A percentile compares a stretch with the other conserved stretches of the same genome.
These are phyloP conservation scores for Amylocystis lapponica DNA, from an alignment of 768 basidiomycete species.

Conservation along the genomic window DNA sequence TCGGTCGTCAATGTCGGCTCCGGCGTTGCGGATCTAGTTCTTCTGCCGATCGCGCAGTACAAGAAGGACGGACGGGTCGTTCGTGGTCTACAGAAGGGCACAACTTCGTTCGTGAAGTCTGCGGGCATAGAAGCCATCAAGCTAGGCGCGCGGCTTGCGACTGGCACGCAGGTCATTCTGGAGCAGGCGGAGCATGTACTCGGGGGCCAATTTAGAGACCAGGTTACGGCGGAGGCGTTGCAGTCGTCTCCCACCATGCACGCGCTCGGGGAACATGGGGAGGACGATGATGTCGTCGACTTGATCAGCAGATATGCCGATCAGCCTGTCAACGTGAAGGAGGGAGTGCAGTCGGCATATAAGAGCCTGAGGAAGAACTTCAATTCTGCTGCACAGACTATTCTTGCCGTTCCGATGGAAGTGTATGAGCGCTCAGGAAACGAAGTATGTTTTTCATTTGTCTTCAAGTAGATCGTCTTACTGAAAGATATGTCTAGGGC, in stretches of 20 bases:
- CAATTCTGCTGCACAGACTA: constrained; percentile 94
- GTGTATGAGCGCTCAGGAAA: constrained; percentile 92
- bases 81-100: constrained; percentile 90
- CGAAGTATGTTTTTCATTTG: constrained; percentile 50
- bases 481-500: constrained; percentile 47
- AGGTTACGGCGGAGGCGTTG: constrained; percentile 63
- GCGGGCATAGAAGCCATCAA: constrained; percentile 96
- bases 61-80: constrained; percentile 93
- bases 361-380: constrained; percentile 81
- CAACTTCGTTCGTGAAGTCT: constrained; percentile 87
- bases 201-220: constrained; percentile 67
- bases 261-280: constrained; percentile 24
- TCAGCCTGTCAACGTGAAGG: constrained; percentile 77
- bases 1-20: constrained; percentile 97
- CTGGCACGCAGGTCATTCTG: constrained; percentile 95
- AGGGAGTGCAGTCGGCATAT: constrained; percentile 92
- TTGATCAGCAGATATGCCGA: constrained; percentile 86
- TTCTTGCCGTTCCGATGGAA: constrained; percentile 98
- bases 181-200: constrained; percentile 92
- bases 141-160: constrained; percentile 88
- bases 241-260: constrained; percentile 28
- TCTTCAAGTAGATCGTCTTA: constrained; percentile 2
- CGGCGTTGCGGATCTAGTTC: constrained; percentile 91
- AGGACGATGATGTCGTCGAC: constrained; percentile 44
- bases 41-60: constrained; percentile 96